Base-by-base conservation (phyloP, 179 eudicot genomes). In the Beta lomatogona region DNA sequence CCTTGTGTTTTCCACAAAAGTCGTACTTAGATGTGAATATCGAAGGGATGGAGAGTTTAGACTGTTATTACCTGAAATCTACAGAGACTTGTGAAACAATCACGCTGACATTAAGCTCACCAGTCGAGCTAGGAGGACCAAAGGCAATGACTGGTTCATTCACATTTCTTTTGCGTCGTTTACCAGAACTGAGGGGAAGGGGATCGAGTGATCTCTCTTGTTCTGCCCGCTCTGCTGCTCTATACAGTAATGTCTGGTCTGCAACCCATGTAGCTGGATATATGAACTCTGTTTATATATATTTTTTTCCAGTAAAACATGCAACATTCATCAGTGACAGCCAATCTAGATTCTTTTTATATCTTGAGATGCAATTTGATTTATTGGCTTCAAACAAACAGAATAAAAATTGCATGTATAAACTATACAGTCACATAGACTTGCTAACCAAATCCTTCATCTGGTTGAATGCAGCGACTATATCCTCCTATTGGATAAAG, bases 81-180 rank as follows among this genome's bases (percentile, higher is more conserved):
- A 80, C 85, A 54, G 99, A 88, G 72, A 92, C 98, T 0, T 88
- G 88, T 36, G 99, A 91, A 45, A 91, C 96, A 61, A 94, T 89
- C 72, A 92, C 99, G 74, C 99, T 96, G 25, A 96, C 93, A 63
- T 96, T 96, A 48, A 94, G 97, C 88, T 96, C 99, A n/a, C 99
- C 97, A 3, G 81, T 89, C 6, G 98, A 94, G 18, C 94, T 96
- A 7, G 98, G 99, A 36, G 98, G 98, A 59, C 98, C 97, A 73
- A 95, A 94, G 54, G 98, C 98, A 4, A 94, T 89, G 10, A 88
- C 90, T 9, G 98, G 98, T 82, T 96, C 98, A 73, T 89, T 94
- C 25, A 88, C 84, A 78, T 85, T 85, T 63, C 80, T 82, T 50
- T 90, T 84, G 19, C 81, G 84, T 52, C 86, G 85, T 31, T 71